A percentile compares a stretch with the other conserved stretches of the same genome.
Evolutionary conservation across 2,329 filamentous ascomycete species (phyloP).

Genomic region (Tolypocladium album): DNA sequence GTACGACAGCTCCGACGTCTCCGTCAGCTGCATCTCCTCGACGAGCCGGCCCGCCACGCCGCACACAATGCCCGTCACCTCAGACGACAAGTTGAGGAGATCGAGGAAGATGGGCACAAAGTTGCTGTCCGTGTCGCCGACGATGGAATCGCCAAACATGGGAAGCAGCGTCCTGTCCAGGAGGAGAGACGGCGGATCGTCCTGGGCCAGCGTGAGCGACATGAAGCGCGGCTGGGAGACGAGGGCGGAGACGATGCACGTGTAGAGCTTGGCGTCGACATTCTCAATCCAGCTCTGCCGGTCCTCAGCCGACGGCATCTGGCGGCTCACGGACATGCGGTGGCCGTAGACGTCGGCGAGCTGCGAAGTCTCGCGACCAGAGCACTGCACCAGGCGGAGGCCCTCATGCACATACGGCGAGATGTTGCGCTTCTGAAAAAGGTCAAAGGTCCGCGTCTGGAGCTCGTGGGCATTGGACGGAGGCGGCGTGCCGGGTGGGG

Average conservation of each 20-base stretch:
- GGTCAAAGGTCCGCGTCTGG: conserved; percentile 70
- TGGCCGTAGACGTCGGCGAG: conserved; percentile 26
- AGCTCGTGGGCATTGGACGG: conserved; percentile 70
- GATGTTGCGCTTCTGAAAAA: conserved; percentile 70
- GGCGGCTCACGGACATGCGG: conserved; percentile 23
- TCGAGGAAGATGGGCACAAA: conserved; percentile 84
- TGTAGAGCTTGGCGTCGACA: conserved; percentile 53
- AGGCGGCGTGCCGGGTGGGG: conserved; percentile 55
- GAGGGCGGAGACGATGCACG: conserved; percentile 50
- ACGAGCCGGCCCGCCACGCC: conserved; percentile 80
- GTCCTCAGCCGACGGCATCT: conserved; percentile 18
- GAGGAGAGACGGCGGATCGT: conserved; percentile 63
- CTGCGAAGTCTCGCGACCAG: conserved; percentile 45
- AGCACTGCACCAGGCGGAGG: conserved; percentile 73
- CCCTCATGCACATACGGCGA: conserved; percentile 57
- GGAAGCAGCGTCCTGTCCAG: conserved; percentile 57
- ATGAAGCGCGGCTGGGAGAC: conserved; percentile 57
- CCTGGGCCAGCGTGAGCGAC: conserved; percentile 61
- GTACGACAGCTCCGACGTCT: conserved; percentile 73
- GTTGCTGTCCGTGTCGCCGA: conserved; percentile 62
- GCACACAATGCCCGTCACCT: conserved; percentile 90
- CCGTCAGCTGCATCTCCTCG: conserved; percentile 50
- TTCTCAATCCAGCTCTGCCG: conserved; percentile 43
- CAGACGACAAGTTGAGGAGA: conserved; percentile 66
- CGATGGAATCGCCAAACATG: conserved; percentile 60